Conservation (phyloP, 2,329 filamentous ascomycete species). For the Bipolaris bicolor region DNA sequence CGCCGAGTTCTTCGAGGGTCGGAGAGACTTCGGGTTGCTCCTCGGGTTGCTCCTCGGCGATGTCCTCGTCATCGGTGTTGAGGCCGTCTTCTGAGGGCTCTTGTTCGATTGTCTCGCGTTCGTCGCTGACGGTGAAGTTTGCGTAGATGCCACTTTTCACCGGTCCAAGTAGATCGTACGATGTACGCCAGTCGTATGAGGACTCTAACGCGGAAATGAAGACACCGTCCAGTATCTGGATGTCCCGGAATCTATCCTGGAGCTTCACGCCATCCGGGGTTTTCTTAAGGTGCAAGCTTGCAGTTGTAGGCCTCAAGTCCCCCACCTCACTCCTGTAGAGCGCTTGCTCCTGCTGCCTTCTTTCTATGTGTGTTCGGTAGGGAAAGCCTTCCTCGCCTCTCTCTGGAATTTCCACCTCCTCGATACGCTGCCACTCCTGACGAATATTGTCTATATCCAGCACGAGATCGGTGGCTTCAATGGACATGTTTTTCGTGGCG, state of each 20-base stretch:
- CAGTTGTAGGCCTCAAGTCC: background rate
- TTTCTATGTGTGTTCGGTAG: background rate
- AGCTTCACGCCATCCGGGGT: background rate
- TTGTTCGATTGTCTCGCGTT: background rate
- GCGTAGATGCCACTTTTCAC: constrained; percentile 1
- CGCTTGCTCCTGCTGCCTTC: background rate
- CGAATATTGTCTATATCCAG: background rate
- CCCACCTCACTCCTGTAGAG: too few species aligned
- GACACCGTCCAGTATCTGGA: constrained; percentile 6
- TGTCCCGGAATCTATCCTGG: background rate
- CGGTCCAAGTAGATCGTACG: constrained; percentile 12
- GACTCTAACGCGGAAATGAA: constrained; percentile 14
- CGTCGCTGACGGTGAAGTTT: constrained; percentile 1
- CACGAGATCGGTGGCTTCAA: background rate
- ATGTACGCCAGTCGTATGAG: constrained; percentile 18
- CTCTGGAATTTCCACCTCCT: background rate
- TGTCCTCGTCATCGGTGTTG: background rate
- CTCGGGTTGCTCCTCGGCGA: background rate
- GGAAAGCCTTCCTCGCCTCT: background rate
- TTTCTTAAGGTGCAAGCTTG: background rate
- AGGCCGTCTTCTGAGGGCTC: background rate
- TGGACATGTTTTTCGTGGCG: background rate
- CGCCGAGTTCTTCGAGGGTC: too few species aligned
- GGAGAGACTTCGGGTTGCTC: background rate
- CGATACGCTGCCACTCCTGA: background rate